phyloP scores from a whole-genome alignment of 2,329 filamentous ascomycete genomes.

The Akanthomyces dipterigenus region DNA sequence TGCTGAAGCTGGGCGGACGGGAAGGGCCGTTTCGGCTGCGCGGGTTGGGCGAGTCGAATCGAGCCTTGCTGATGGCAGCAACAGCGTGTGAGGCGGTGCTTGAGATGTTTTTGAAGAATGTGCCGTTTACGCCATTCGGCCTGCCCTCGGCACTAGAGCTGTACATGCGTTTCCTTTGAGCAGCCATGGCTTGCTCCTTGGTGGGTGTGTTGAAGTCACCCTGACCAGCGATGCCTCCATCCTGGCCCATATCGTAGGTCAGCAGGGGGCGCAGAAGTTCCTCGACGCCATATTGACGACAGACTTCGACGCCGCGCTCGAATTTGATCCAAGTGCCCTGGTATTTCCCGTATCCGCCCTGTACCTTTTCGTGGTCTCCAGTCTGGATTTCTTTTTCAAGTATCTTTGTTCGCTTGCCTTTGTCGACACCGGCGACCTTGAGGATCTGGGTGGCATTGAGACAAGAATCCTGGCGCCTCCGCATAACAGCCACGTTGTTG shows the following conservation, averaged over 20 bases:
- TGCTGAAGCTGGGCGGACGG: constrained; percentile 62
- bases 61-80: constrained; percentile 91
- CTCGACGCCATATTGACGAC: constrained; percentile 71
- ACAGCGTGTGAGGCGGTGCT: constrained; percentile 88
- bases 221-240: constrained; percentile 63
- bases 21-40: constrained; percentile 54
- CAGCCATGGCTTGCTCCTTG: constrained; percentile 98
- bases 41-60: constrained; percentile 80
- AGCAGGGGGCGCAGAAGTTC: constrained; percentile 67
- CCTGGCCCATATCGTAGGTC: constrained; percentile 73
- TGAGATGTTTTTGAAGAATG: constrained; percentile 97
- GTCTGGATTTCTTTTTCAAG: constrained; percentile 96
- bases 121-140: constrained; percentile 63
- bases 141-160: constrained; percentile 61
- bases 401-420: constrained; percentile 95
- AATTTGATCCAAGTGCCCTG: constrained; percentile 99
- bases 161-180: constrained; percentile 87
- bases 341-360: constrained; percentile 97
- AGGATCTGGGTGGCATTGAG: constrained; percentile 97
- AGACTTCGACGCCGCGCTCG: constrained; percentile 85
- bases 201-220: constrained; percentile 88
- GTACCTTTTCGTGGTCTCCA: constrained; percentile 96
- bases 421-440: constrained; percentile 94
- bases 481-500: constrained; percentile 89
- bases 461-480: constrained; percentile 89